Percentiles rank a stretch among this genome's conserved stretches.
phyloP scores from a whole-genome alignment of 177 flowering plant genomes.

The Telopea speciosissima region DNA sequence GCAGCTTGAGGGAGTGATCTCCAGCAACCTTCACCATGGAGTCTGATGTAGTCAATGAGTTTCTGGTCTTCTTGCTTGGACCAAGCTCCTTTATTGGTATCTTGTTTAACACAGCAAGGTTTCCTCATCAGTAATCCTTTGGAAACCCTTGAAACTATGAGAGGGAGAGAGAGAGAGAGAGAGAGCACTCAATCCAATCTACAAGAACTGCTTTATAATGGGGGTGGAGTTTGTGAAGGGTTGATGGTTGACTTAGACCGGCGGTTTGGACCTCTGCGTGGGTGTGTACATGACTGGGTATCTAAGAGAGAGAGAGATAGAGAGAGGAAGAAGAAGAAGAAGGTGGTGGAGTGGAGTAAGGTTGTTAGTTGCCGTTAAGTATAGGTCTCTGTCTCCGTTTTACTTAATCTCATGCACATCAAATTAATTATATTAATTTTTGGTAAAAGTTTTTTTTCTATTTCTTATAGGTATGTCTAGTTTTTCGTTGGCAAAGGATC shows the following conservation, averaged over 20 bases:
- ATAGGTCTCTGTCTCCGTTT: conserved; percentile 7
- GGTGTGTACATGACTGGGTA: not conserved
- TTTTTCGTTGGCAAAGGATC: too few species aligned
- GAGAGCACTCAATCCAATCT: not conserved
- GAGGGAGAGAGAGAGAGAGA: not conserved
- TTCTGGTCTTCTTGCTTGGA: conserved; percentile 55
- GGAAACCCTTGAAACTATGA: not conserved
- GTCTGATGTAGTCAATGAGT: conserved; percentile 42
- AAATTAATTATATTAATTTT: too few species aligned
- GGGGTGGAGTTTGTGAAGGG: not conserved
- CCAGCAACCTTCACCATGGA: conserved; percentile 61
- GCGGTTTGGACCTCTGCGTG: conserved; percentile 27
- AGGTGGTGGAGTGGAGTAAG: not conserved
- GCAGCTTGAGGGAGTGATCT: conserved; percentile 50
- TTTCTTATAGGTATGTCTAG: not conserved
- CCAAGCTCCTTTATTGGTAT: conserved; percentile 62
- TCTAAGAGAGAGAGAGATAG: not conserved
- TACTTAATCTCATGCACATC: too few species aligned
- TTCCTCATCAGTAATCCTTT: conserved; percentile 33
- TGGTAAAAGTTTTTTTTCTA: too few species aligned
- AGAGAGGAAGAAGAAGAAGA: not conserved
- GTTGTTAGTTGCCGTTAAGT: conserved; percentile 6
- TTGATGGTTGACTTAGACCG: conserved; percentile 43
- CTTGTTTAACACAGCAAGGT: conserved; percentile 47
- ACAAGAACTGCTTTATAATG: not conserved